These are phyloP conservation scores for Polyporus tsugae DNA, from an alignment of 1,284 basidiomycete genomes.

Conservation along the genomic window DNA sequence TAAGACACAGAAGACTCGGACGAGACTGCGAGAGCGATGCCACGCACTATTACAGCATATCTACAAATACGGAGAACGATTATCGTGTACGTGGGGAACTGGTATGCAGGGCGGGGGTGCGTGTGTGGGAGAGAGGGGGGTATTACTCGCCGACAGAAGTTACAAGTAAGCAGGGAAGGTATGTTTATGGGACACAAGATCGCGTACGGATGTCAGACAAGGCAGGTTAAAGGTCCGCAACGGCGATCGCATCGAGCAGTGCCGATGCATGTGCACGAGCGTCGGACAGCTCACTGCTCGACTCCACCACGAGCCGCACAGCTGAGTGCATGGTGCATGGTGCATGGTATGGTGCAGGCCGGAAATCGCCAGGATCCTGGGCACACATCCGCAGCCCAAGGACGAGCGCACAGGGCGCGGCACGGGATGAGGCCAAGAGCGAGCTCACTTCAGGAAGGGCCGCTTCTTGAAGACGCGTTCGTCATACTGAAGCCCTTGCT, in stretches of 20 bases:
- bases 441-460: constrained; percentile 21
- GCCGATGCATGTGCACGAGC: neutral
- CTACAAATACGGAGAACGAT: constrained; percentile 15
- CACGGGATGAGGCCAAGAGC: neutral
- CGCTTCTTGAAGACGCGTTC: constrained; percentile 62
- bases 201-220: neutral
- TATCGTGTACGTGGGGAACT: constrained; percentile 2
- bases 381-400: neutral
- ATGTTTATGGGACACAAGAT: neutral
- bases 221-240: neutral
- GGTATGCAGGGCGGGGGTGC: neutral
- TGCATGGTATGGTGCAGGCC: neutral
- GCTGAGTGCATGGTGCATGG: neutral
- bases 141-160: constrained; percentile 5
- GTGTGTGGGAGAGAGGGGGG: neutral
- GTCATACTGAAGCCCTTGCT: constrained; percentile 51
- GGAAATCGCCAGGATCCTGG: constrained; percentile 6
- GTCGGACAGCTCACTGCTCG: neutral
- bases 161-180: constrained; percentile 2
- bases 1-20: constrained; percentile 4
- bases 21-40: neutral
- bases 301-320: neutral
- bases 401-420: neutral
- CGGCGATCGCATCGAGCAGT: neutral
- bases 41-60: constrained; percentile 12